phyloP scores from a whole-genome alignment of 352 stramenopile genomes.

The Pythium rhizo-oryzae region DNA sequence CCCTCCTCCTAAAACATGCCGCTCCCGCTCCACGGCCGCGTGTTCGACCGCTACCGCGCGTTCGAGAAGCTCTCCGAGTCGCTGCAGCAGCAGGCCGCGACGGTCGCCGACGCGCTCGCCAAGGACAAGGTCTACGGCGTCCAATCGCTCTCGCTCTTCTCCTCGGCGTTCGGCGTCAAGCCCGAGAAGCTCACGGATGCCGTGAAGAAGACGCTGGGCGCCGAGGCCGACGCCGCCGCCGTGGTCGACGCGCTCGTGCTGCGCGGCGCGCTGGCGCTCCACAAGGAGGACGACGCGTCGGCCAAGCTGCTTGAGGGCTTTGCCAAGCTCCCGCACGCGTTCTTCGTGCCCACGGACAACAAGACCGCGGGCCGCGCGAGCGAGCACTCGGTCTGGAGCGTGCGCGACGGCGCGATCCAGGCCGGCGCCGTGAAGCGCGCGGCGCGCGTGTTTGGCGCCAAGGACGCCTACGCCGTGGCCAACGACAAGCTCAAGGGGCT shows the following conservation, averaged over 20 bases:
- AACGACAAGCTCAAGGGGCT: conserved; percentile 29
- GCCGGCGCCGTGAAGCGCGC: conserved; percentile 28
- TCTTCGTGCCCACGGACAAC: conserved; percentile 24
- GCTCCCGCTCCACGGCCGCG: conserved; percentile 21
- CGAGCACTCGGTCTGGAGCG: conserved; percentile 24
- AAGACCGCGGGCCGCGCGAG: conserved; percentile 7
- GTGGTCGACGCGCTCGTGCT: conserved; percentile 29
- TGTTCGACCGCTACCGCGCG: conserved; percentile 26
- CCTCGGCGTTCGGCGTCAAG: conserved; percentile 28
- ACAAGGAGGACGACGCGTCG: conserved; percentile 19
- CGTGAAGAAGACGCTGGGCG: neutral
- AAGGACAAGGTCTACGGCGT: conserved; percentile 28
- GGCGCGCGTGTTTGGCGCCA: conserved; percentile 15
- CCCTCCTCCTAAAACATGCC: conserved; percentile 12
- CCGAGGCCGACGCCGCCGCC: conserved; percentile 5
- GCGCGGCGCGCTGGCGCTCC: conserved; percentile 14
- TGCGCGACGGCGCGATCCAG: conserved; percentile 31
- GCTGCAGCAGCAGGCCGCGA: conserved; percentile 16
- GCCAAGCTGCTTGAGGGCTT: conserved; percentile 14
- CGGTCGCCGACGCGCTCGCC: conserved; percentile 24
- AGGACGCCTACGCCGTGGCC: conserved; percentile 27
- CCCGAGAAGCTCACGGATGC: neutral
- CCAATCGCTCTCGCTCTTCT: conserved; percentile 29
- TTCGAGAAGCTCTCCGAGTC: conserved; percentile 30
- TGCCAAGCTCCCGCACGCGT: neutral